A percentile compares a stretch with the other conserved stretches of the same genome.
Evolutionary conservation across 306 rosid species (phyloP).

Genomic region (Erythrophleum fordii): DNA sequence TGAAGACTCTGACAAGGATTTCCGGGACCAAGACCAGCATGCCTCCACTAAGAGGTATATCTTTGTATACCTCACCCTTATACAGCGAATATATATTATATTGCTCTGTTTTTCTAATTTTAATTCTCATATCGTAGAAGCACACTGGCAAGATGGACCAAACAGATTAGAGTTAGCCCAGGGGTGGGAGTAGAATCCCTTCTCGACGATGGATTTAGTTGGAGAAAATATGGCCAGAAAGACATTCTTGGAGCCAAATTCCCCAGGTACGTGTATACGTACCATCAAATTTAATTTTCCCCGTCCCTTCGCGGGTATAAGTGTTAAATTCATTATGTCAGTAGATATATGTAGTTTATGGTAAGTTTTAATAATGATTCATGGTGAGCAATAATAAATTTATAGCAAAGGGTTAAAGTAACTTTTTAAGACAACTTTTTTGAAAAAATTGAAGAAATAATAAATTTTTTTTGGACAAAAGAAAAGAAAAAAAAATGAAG

Average conservation of each 20-base stretch:
- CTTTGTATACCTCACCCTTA: neutral
- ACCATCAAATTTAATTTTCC: too few relatives aligned
- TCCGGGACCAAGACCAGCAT: slow-evolving; percentile 43
- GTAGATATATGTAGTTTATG: too few relatives aligned
- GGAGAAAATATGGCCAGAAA: slow-evolving; percentile 85
- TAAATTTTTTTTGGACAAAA: too few relatives aligned
- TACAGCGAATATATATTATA: neutral
- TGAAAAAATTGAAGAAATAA: too few relatives aligned
- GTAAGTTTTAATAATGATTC: too few relatives aligned
- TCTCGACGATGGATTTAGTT: slow-evolving; percentile 69
- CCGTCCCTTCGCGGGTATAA: too few relatives aligned
- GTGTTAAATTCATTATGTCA: too few relatives aligned
- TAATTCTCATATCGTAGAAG: slow-evolving; percentile 43
- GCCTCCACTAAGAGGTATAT: slow-evolving; percentile 51
- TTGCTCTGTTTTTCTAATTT: neutral
- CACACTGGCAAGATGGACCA: slow-evolving; percentile 52
- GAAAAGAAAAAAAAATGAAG: too few relatives aligned
- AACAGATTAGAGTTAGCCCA: slow-evolving; percentile 46
- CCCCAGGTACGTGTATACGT: slow-evolving; percentile 52
- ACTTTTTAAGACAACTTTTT: too few relatives aligned
- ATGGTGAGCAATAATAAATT: too few relatives aligned
- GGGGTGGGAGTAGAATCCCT: slow-evolving; percentile 61
- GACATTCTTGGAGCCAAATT: slow-evolving; percentile 63
- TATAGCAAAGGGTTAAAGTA: too few relatives aligned
- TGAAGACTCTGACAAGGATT: slow-evolving; percentile 57